Base-by-base conservation (phyloP, 805 yeast species). In the Alloascoidea africana region DNA sequence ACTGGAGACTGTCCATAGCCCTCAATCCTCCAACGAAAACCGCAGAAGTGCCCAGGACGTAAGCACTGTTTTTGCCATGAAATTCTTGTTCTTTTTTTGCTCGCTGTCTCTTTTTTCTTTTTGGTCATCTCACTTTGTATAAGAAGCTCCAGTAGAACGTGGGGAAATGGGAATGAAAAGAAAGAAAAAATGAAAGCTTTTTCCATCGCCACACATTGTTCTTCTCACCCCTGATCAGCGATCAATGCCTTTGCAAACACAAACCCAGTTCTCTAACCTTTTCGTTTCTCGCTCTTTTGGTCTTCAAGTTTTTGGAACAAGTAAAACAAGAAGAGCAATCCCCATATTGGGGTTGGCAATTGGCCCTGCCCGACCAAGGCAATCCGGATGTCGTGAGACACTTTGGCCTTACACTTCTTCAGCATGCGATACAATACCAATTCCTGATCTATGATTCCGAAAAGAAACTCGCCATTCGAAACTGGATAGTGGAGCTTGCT, bases 341-440 rank as follows among this genome's bases (percentile, higher is more conserved):
- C 15, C 96, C 98, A 0, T 72, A 63, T 43, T 85, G 94, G 87
- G 96, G 96, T 2, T 89, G 78, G 56, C 85, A 81, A 53, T 66
- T 91, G 41, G 85, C 94, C 1, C 52, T 72, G 17, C 72, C 72
- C 1, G 70, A 74, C 54, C 62, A 71, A 59, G 62, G 75, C 46
- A 62, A 70, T 34, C 71, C 78, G 51, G 70, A 65, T 45, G 74
- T 84, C 17, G 86, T 87, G 16, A 74, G 95, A 43, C 96, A 93
- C 56, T 91, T 76, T 54, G 98, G 98, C 0, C 62, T 91, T 32
- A 76, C 89, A 14, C 58, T 91, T 42, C 58, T 91, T 18, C 84
- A 85, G 45, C 65, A 75, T 47, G 73, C 95, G 15, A 73, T 89
- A 40, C 66, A 68, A 41, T 56, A 58, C 33, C 60, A 63, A 35